Evolutionary conservation across 257 asterid genomes (phyloP).

Genomic region (Knoxia roxburghii): DNA sequence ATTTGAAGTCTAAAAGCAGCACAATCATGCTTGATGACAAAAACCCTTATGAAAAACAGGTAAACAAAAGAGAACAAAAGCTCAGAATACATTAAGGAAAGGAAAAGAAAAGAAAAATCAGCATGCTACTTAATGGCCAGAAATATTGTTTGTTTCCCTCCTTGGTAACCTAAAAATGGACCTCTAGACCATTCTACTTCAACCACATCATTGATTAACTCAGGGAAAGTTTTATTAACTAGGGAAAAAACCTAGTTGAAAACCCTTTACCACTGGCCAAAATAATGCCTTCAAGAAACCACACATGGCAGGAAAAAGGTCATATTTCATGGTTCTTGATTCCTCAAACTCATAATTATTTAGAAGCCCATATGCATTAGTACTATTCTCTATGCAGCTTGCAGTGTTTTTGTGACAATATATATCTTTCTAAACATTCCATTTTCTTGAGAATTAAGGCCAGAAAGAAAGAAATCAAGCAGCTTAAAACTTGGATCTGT

Average conservation of each 20-base stretch:
- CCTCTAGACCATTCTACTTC: neutral
- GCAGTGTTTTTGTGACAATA: conserved; percentile 12
- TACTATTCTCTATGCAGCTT: conserved; percentile 8
- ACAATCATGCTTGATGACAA: neutral
- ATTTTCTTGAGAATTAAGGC: conserved; percentile 15
- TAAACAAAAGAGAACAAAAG: neutral
- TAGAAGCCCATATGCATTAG: neutral
- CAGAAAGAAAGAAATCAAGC: neutral
- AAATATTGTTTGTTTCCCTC: neutral
- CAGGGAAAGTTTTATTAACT: too few species aligned
- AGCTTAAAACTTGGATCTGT: conserved; percentile 4
- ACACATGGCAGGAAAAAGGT: neutral
- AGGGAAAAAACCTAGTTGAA: neutral
- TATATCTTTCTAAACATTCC: conserved; percentile 13
- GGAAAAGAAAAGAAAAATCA: neutral
- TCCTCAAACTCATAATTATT: neutral
- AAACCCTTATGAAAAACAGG: neutral
- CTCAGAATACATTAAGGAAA: neutral
- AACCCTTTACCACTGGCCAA: neutral
- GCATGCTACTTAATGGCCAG: neutral
- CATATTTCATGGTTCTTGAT: conserved; percentile 1
- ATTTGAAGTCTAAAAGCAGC: neutral
- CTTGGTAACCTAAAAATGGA: neutral
- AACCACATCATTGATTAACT: neutral
- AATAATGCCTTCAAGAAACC: neutral